Evolutionary conservation across 345 rosid species (phyloP).

Genomic region (Luvunga scandens): DNA sequence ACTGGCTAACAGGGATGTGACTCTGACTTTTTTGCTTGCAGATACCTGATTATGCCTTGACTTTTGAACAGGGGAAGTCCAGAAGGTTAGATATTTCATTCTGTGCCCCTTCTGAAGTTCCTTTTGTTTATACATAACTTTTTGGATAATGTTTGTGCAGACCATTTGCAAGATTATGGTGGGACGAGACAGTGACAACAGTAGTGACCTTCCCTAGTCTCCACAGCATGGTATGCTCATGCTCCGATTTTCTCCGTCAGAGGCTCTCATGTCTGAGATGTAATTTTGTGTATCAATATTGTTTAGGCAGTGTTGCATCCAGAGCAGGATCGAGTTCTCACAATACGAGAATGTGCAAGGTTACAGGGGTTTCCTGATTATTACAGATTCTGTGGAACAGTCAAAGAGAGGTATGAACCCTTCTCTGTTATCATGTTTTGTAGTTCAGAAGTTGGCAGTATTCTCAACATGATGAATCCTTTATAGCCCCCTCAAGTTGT

Average conservation of each 20-base stretch:
- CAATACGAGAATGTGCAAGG: constrained; percentile 85
- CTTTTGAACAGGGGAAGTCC: constrained; percentile 73
- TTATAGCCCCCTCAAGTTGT: too few species aligned
- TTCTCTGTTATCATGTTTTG: not conserved
- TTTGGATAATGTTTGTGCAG: constrained; percentile 30
- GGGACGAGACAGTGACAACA: constrained; percentile 95
- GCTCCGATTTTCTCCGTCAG: constrained; percentile 14
- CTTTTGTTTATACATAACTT: not conserved
- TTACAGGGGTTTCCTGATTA: constrained; percentile 98
- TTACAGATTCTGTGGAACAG: constrained; percentile 74
- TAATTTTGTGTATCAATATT: constrained; percentile 18
- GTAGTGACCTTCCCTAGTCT: constrained; percentile 58
- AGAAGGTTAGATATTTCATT: constrained; percentile 53
- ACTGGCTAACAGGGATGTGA: not conserved
- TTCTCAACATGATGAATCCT: not conserved
- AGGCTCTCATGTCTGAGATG: constrained; percentile 1
- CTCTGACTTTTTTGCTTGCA: constrained; percentile 24
- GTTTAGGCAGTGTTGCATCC: constrained; percentile 76
- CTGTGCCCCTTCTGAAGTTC: constrained; percentile 1
- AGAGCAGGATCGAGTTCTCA: constrained; percentile 89
- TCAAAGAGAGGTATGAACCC: constrained; percentile 56
- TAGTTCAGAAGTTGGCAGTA: not conserved
- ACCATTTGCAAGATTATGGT: constrained; percentile 90
- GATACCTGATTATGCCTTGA: constrained; percentile 75
- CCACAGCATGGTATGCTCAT: constrained; percentile 59